Conservation (phyloP, 768 basidiomycete species). For the Mycena chlorophos region DNA sequence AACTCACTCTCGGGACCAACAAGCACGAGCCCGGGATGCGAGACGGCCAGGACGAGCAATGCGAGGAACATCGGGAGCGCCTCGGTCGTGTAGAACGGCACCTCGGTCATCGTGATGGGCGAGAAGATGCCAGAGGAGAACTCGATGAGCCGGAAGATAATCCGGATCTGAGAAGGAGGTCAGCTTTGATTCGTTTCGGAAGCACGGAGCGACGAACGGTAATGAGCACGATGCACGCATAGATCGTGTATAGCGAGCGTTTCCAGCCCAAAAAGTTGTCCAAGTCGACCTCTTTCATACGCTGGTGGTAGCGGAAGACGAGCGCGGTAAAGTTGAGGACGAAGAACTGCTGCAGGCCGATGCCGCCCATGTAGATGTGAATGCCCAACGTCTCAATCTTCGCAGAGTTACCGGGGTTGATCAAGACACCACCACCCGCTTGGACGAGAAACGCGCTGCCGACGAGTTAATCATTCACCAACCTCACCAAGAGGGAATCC, state of each 20-base stretch:
- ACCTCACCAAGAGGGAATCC: background rate
- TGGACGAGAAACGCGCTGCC: conserved; percentile 24
- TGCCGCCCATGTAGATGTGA: conserved; percentile 29
- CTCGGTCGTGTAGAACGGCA: conserved; percentile 24
- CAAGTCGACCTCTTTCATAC: conserved; percentile 10
- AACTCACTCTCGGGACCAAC: conserved; percentile 26
- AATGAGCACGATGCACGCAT: conserved; percentile 23
- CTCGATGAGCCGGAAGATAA: conserved; percentile 27
- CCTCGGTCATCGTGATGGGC: conserved; percentile 21
- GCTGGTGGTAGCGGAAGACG: conserved; percentile 22
- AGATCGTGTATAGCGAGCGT: conserved; percentile 22
- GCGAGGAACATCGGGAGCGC: conserved; percentile 26
- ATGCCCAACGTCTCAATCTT: conserved; percentile 15
- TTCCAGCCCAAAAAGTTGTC: conserved; percentile 16
- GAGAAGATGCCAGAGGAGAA: conserved; percentile 23
- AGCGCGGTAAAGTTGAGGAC: conserved; percentile 21
- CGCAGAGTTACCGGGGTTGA: conserved; percentile 1
- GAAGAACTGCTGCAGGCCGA: conserved; percentile 28
- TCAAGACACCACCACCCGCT: conserved; percentile 20
- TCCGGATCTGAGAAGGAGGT: conserved; percentile 16
- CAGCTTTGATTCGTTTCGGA: background rate
- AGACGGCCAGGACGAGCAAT: conserved; percentile 19
- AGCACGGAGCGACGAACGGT: conserved; percentile 11
- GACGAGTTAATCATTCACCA: background rate
- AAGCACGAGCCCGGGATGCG: conserved; percentile 23